Percentiles rank a stretch among this genome's conserved stretches.
Conservation (phyloP, 305 asterid species). For the Coffea humblotiana region DNA sequence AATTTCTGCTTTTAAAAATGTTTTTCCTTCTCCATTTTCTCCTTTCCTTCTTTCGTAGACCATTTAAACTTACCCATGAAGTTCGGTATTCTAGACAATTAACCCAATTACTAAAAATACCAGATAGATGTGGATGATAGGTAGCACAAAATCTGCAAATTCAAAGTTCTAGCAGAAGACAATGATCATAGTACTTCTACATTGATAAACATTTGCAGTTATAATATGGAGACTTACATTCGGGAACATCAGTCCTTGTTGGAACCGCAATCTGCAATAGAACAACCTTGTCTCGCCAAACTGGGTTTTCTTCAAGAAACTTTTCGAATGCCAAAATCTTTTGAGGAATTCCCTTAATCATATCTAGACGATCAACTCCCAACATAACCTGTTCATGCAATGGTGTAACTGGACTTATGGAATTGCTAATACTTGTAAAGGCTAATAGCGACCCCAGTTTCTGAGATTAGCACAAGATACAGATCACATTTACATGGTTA, state of each 20-base stretch:
- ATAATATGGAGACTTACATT: conserved; percentile 60
- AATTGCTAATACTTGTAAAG: background rate
- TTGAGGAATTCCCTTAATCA: conserved; percentile 95
- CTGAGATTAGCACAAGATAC: background rate
- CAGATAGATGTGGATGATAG: background rate
- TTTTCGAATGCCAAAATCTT: conserved; percentile 91
- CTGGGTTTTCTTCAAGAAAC: conserved; percentile 78
- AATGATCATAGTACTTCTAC: conserved; percentile 9
- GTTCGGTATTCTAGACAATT: background rate
- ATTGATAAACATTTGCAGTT: conserved; percentile 20
- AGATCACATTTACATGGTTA: background rate
- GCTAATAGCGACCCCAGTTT: background rate
- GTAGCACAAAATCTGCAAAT: background rate
- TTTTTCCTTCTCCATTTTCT: background rate
- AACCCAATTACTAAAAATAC: conserved; percentile 2
- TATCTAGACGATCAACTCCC: conserved; percentile 95
- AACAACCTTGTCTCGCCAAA: conserved; percentile 87
- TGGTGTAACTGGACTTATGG: background rate
- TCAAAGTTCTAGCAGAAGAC: conserved; percentile 11
- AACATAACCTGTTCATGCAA: conserved; percentile 62
- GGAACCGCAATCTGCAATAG: conserved; percentile 97
- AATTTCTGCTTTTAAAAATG: background rate
- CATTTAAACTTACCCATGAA: background rate
- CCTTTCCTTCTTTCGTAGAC: background rate
- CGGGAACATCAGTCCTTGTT: conserved; percentile 94